Conservation (phyloP, 495 filamentous ascomycete genomes). For the Bathelium albidoporum region DNA sequence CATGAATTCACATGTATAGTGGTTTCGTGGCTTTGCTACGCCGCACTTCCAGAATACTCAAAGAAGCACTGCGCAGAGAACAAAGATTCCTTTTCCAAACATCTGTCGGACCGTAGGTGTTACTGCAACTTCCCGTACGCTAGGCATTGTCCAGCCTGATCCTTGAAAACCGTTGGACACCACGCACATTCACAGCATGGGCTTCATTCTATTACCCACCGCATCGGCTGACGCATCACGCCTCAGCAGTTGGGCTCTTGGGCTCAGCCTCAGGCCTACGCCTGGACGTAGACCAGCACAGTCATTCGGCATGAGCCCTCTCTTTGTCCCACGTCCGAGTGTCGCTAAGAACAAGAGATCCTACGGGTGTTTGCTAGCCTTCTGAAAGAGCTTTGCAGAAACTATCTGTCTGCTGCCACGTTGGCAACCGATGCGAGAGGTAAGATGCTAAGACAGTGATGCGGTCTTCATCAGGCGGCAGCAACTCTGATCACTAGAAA, state of each 20-base stretch:
- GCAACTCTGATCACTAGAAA: conserved; percentile 7
- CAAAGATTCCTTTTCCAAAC: neutral
- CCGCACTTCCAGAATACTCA: neutral
- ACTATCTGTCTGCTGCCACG: conserved; percentile 5
- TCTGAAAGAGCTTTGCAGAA: neutral
- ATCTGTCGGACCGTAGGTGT: neutral
- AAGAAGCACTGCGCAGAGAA: neutral
- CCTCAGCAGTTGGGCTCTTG: neutral
- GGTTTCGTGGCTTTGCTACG: neutral
- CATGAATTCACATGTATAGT: neutral
- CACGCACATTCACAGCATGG: neutral
- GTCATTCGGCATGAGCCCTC: neutral
- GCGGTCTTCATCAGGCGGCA: conserved; percentile 5
- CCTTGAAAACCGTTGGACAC: neutral
- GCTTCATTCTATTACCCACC: neutral
- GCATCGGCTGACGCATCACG: neutral
- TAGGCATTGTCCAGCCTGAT: neutral
- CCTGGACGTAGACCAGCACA: neutral
- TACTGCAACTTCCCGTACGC: neutral
- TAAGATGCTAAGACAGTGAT: conserved; percentile 19
- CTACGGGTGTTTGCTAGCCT: neutral
- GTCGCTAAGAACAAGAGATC: conserved; percentile 1
- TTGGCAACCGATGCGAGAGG: conserved; percentile 15
- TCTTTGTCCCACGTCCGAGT: neutral
- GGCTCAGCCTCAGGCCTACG: neutral